phyloP scores from a whole-genome alignment of 1,284 basidiomycete species.

The Cryptococcus sp. region DNA sequence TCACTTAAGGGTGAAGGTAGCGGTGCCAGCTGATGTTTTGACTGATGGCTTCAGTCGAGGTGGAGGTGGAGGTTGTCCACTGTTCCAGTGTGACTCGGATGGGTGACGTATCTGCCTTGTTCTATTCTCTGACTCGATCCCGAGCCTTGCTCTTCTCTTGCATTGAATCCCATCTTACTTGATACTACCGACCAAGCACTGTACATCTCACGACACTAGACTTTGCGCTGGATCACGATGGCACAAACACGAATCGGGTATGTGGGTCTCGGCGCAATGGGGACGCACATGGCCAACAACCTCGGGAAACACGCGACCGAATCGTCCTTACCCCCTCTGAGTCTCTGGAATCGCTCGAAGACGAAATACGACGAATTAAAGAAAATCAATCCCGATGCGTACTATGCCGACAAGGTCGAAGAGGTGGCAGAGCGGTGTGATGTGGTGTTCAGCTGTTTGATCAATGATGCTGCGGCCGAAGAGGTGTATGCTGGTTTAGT shows the following conservation, averaged over 20 bases:
- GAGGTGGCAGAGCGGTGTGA: constrained; percentile 27
- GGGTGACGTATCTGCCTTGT: too few species aligned
- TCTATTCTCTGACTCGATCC: too few species aligned
- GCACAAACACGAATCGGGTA: constrained; percentile 26
- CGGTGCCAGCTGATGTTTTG: too few species aligned
- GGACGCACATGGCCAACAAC: constrained; percentile 33
- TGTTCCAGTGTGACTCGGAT: too few species aligned
- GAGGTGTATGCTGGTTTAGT: constrained; percentile 29
- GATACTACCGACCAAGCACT: too few species aligned
- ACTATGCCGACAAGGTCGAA: constrained; percentile 19
- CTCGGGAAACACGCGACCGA: constrained; percentile 27
- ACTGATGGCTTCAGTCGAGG: too few species aligned
- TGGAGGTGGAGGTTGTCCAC: too few species aligned
- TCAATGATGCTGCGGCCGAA: constrained; percentile 37
- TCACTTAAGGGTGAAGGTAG: too few species aligned
- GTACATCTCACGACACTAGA: background rate
- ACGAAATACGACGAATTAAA: constrained; percentile 34
- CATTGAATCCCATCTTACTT: too few species aligned
- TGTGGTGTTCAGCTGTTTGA: constrained; percentile 33
- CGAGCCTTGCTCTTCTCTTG: too few species aligned
- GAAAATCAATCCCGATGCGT: constrained; percentile 11
- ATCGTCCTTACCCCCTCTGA: constrained; percentile 19
- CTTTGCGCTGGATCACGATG: background rate
- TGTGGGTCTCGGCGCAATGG: constrained; percentile 43
- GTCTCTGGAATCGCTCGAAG: constrained; percentile 39